Base-by-base conservation (phyloP, 2,329 filamentous ascomycete genomes). In the Ploettnerulaceae sp. region DNA sequence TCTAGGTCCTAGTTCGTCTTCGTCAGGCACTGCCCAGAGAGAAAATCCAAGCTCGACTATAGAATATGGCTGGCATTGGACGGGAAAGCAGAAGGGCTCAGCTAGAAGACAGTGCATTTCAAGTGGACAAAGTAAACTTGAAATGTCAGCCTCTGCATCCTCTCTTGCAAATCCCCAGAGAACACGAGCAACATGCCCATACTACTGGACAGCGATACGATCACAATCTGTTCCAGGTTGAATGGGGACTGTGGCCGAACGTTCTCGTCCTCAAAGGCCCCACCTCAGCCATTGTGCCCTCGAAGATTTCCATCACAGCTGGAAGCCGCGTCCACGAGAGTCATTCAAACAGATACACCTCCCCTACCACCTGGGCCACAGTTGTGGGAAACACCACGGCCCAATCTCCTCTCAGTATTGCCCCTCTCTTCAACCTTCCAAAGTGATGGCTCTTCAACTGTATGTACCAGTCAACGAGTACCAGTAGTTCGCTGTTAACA, bases 71-170 rank as follows among this genome's bases (percentile, higher is more conserved):
- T n/a, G n/a, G n/a, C n/a, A n/a, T n/a, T n/a, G n/a, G n/a, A n/a
- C n/a, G n/a, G n/a, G n/a, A n/a, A n/a, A n/a, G n/a, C n/a, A n/a
- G n/a, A n/a, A n/a, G n/a, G 33, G 42, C 42, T 45, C 33, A 25
- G 33, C 33, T 45, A 36, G 24, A 21, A 36, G 32, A 35, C 31
- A 43, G 31, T 21, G 12, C 12, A 36, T 45, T 45, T 37, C 8
- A 36, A 2, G 21, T 18, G 37, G 31, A 45, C 21, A 28, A 28
- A 18, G 22, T 36, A n/a, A 28, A 20, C 8, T 4, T 36, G 14
- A 45, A 45, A 36, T 42, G 11, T 6, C 39, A 33, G 39, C 39
- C 28, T 42, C 34, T 29, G n/a, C 39, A 20, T 33, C 39, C 26
- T 42, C 15, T 21, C 38, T 33, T 21, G 7, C 18, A 32, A 42